Evolutionary conservation across 306 rosid genomes (phyloP).

Genomic region (Corylus avellana): DNA sequence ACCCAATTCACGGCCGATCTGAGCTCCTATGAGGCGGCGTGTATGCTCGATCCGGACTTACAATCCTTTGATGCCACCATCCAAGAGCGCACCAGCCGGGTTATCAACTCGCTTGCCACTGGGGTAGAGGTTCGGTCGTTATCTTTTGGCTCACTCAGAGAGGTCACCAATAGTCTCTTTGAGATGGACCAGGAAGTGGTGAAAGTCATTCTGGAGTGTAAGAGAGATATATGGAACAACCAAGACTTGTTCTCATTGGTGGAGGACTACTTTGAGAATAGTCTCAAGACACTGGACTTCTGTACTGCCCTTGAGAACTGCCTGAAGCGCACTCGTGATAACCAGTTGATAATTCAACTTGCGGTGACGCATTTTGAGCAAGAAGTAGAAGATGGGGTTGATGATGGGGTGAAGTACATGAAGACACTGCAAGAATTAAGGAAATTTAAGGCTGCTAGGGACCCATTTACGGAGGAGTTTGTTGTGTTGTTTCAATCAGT

Average conservation of each 20-base stretch:
- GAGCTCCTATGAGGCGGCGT: conserved; percentile 78
- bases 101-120: conserved; percentile 55
- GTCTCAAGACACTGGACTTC: conserved; percentile 63
- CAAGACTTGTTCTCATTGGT: conserved; percentile 62
- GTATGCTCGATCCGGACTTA: conserved; percentile 59
- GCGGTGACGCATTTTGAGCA: conserved; percentile 59
- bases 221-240: conserved; percentile 67
- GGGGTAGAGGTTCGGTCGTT: conserved; percentile 65
- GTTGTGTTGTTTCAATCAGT: conserved; percentile 53
- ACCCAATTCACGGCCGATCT: conserved; percentile 53
- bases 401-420: conserved; percentile 46
- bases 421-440: conserved; percentile 69
- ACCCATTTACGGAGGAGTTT: conserved; percentile 77
- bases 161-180: conserved; percentile 63
- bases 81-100: conserved; percentile 67
- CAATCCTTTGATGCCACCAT: conserved; percentile 64
- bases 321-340: conserved; percentile 53
- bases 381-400: conserved; percentile 48
- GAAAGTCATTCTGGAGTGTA: conserved; percentile 59
- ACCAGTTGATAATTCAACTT: conserved; percentile 58
- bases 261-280: conserved; percentile 67
- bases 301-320: conserved; percentile 70
- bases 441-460: conserved; percentile 66
- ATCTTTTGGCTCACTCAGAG: conserved; percentile 66
- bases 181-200: conserved; percentile 83